Base-by-base conservation (phyloP, 257 asterid species). In the Ophiorrhiza pumila region DNA sequence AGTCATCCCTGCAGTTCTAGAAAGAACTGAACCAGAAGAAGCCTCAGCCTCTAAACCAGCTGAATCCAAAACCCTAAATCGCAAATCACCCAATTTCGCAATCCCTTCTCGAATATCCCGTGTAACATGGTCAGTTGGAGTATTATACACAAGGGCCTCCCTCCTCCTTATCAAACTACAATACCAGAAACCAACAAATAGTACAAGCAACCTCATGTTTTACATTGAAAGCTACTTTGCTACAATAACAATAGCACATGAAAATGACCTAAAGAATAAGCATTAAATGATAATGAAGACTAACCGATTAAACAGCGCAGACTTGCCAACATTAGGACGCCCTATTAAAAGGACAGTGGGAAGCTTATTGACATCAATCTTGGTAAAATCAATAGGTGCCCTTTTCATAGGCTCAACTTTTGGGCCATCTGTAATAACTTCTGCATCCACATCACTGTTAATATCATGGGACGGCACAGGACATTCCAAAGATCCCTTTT, bases 11-110 rank as follows among this genome's bases (percentile, higher is more conserved):
- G 99, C 95, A 52, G 98, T 95, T 86, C 98, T 87, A 53, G 91
- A 84, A 68, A 90, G 97, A 77, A 95, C 96, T 82, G 98, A 90
- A 84, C 99, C 97, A 13, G 96, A 90, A 66, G 99, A 88, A 59
- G 96, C 98, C 86, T 92, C 97, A 34, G 99, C 99, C 86, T 95
- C 98, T 80, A 95, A 81, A 74, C 99, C 97, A 78, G 99, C 99
- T 52, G 99, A 95, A 87, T 95, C 99, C 80, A 95, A 79, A 75
- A 95, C 90, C 59, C 88, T 87, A 68, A 95, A 95, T 78, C 97
- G 85, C 85, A 92, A 80, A 77, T 89, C 91, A 61, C 99, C 95
- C 85, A 92, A 75, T 82, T 90, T 92, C 11, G 98, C 98, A 80
- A 95, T 85, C 71, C 99, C 99, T 71, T 95, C 98, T 70, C 98